Percentiles rank a stretch among this genome's conserved stretches.
These are phyloP conservation scores for Phialophora macrospora DNA, from an alignment of 2,329 filamentous ascomycete species.

Conservation along the genomic window DNA sequence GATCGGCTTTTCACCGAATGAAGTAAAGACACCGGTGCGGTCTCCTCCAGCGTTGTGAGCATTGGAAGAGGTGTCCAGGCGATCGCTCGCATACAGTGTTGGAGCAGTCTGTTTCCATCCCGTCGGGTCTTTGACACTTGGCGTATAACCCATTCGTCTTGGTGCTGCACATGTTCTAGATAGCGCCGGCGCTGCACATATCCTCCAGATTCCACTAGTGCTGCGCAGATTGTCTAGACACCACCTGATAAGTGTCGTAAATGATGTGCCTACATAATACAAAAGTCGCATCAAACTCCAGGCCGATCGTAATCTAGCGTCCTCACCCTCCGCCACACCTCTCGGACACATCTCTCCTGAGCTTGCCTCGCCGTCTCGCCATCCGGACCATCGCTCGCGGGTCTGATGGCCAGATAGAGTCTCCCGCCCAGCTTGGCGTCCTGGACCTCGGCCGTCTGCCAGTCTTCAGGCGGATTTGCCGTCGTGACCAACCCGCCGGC, in stretches of 20 bases:
- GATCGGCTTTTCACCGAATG: background rate
- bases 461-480: constrained; percentile 69
- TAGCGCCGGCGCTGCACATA: background rate
- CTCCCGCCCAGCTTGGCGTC: constrained; percentile 68
- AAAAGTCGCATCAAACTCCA: constrained; percentile 5
- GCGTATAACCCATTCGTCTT: background rate
- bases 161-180: background rate
- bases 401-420: constrained; percentile 72
- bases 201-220: background rate
- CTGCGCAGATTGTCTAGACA: background rate
- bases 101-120: background rate
- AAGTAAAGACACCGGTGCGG: background rate
- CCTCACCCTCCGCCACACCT: constrained; percentile 73
- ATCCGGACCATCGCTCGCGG: constrained; percentile 63
- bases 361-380: constrained; percentile 68
- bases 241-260: background rate
- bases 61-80: background rate
- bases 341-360: constrained; percentile 72
- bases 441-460: constrained; percentile 51
- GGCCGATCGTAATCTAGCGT: constrained; percentile 70
- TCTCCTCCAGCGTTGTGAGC: background rate
- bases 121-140: no score
- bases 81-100: background rate
- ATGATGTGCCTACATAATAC: background rate
- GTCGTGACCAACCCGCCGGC: constrained; percentile 75